These are phyloP conservation scores for Fabrea salina DNA, from an alignment of 169 alveolate species.

Conservation along the genomic window DNA sequence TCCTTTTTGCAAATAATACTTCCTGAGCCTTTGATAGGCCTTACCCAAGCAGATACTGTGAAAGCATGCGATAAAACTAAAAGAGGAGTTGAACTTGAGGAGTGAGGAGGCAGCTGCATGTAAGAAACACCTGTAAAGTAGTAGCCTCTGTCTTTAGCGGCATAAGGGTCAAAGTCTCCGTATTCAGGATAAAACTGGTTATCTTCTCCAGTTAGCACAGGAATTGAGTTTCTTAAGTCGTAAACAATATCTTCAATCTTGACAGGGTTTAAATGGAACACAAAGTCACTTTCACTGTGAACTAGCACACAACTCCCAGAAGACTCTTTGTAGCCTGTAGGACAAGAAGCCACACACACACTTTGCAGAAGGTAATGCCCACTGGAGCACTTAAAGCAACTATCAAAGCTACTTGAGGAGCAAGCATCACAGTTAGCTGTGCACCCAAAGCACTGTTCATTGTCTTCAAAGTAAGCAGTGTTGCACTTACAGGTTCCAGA, in stretches of 20 bases:
- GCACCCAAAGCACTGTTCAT: background rate
- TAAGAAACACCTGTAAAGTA: background rate
- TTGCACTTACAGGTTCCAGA: background rate
- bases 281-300: background rate
- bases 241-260: background rate
- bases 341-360: background rate
- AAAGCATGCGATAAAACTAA: background rate
- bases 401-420: background rate
- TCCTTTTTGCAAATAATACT: background rate
- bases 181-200: background rate
- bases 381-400: background rate
- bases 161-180: slow-evolving; percentile 1
- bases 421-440: background rate
- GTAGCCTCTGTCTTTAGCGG: background rate
- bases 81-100: background rate
- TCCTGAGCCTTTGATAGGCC: background rate
- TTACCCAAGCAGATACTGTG: background rate
- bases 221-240: background rate
- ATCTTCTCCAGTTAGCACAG: background rate
- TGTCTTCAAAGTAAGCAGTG: background rate
- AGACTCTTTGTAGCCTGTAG: background rate
- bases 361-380: background rate
- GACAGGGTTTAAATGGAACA: too few species aligned
- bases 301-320: background rate
- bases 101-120: background rate